A percentile compares a stretch with the other conserved stretches of the same genome.
Conservation (phyloP, 306 rosid genomes). For the Cucumis hystrix region DNA sequence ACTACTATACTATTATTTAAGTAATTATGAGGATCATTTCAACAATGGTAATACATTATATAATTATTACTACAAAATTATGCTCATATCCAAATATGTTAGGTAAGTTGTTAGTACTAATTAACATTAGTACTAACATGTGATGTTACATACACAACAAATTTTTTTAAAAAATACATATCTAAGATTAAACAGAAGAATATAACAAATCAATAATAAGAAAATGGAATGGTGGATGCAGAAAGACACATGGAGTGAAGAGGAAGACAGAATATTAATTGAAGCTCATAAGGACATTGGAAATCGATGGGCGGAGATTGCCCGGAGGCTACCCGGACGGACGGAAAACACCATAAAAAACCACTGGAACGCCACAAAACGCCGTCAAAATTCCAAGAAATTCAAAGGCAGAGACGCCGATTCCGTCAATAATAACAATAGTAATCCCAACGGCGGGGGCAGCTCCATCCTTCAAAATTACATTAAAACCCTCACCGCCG, state of each 20-base stretch:
- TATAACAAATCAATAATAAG: background rate
- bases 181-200: too few relatives aligned
- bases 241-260: slow-evolving; percentile 74
- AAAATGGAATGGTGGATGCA: slow-evolving; percentile 7
- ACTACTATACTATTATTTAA: too few relatives aligned
- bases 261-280: slow-evolving; percentile 43
- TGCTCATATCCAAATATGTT: too few relatives aligned
- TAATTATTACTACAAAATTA: too few relatives aligned
- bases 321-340: slow-evolving; percentile 38
- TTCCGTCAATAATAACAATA: background rate
- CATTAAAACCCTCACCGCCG: slow-evolving; percentile 18
- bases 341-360: slow-evolving; percentile 66
- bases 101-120: too few relatives aligned
- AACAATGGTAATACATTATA: too few relatives aligned
- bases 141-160: too few relatives aligned
- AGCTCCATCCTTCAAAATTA: slow-evolving; percentile 30
- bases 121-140: too few relatives aligned
- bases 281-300: slow-evolving; percentile 48
- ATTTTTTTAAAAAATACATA: too few relatives aligned
- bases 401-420: slow-evolving; percentile 1
- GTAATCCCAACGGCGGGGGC: background rate
- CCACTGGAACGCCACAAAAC: slow-evolving; percentile 67
- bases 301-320: slow-evolving; percentile 73
- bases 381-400: slow-evolving; percentile 30
- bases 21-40: too few relatives aligned